These are phyloP conservation scores for Carex scoparia DNA, from an alignment of 176 grass and related monocot genomes.

Conservation along the genomic window DNA sequence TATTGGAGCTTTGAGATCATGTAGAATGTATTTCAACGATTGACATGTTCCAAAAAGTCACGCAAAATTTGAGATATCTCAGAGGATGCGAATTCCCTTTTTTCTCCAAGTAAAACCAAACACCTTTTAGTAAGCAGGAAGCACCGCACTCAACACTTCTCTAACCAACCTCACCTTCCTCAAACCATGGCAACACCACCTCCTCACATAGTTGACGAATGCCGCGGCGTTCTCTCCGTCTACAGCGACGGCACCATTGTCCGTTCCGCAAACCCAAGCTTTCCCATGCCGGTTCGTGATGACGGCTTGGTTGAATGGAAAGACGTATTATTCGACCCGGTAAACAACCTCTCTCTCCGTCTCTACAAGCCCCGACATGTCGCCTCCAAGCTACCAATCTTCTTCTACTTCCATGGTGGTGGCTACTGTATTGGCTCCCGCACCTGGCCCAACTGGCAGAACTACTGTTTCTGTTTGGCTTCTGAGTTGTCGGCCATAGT, in stretches of 20 bases:
- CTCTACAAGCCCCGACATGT: conserved; percentile 32
- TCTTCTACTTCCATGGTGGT: conserved; percentile 81
- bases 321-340: conserved; percentile 42
- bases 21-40: no score
- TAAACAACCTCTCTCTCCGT: conserved; percentile 32
- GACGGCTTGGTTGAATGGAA: conserved; percentile 69
- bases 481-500: conserved; percentile 60
- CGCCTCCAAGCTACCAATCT: conserved; percentile 32
- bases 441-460: conserved; percentile 79
- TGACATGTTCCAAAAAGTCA: no score
- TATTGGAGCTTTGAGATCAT: no score
- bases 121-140: background rate
- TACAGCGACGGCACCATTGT: conserved; percentile 51
- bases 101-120: background rate
- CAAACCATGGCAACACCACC: conserved; percentile 31
- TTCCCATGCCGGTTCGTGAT: conserved; percentile 41
- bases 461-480: conserved; percentile 74
- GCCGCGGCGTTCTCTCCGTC: conserved; percentile 60
- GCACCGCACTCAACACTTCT: background rate
- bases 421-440: conserved; percentile 85
- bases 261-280: conserved; percentile 35
- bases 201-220: conserved; percentile 43
- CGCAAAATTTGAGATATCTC: no score
- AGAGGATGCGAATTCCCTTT: no score
- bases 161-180: background rate